These are phyloP conservation scores for Cladobotryum mycophilum DNA, from an alignment of 2,329 filamentous ascomycete genomes.

Conservation along the genomic window DNA sequence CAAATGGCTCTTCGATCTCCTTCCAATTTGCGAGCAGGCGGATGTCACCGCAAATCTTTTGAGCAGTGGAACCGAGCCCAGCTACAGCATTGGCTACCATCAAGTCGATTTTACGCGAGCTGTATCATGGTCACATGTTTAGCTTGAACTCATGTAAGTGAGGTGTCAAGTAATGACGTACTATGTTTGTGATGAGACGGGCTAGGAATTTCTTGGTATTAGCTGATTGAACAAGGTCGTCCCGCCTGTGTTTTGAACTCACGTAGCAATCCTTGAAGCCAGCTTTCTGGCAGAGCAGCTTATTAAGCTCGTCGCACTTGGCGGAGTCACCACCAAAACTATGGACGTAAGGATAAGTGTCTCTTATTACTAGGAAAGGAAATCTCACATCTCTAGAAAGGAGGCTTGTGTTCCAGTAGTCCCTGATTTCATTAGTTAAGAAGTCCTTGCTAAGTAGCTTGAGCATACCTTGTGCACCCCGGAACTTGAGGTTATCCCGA, in stretches of 20 bases:
- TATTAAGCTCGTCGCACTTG: slow-evolving; percentile 50
- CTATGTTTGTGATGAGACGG: not conserved
- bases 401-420: slow-evolving; percentile 75
- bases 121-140: no score
- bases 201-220: slow-evolving; percentile 77
- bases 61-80: no score
- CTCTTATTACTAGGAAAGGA: no score
- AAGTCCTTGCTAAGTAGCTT: no score
- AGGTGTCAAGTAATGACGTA: not conserved
- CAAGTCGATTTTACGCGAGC: slow-evolving; percentile 21
- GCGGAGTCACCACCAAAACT: slow-evolving; percentile 39
- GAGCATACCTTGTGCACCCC: slow-evolving; percentile 32
- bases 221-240: slow-evolving; percentile 69
- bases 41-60: no score
- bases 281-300: slow-evolving; percentile 47
- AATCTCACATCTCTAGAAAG: slow-evolving; percentile 40
- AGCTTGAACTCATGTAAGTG: no score
- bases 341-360: no score
- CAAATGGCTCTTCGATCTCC: no score
- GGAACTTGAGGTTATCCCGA: slow-evolving; percentile 63
- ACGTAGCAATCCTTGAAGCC: slow-evolving; percentile 46
- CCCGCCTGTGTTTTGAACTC: slow-evolving; percentile 62
- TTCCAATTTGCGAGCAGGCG: no score
- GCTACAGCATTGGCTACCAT: no score
- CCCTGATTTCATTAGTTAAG: slow-evolving; percentile 30